Evolutionary conservation across 2,329 filamentous ascomycete genomes (phyloP), one percentile per base, ranked within the genome.

Genomic region (Pezicula radicicola): DNA sequence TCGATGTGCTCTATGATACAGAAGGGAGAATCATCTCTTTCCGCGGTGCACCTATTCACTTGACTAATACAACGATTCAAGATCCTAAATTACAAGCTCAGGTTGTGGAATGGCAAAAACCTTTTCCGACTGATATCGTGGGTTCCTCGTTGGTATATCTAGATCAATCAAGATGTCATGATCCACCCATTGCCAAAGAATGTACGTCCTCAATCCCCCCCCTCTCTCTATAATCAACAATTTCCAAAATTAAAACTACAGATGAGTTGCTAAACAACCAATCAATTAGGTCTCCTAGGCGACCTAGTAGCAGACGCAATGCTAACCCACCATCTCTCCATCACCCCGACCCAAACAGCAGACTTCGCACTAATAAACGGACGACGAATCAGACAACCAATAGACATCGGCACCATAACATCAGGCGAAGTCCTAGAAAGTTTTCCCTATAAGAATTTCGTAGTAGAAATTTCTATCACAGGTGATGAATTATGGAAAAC

Each of bases 391-490:
- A 81, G 83, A n/a, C 81, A 83, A 3, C 80, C 78, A 41, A 87
- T 87, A 48, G 80, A 82, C 36, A 64, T 69, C 16, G 84, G 83
- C 7, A 66, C 78, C 50, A 78, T 87, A 60, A 86, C 82, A 7
- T 78, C 81, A 35, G 83, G 83, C 51, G 77, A 84, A 52, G 78
- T 87, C 7, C 70, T 86, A 3, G 85, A 80, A 0, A 75, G 81
- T 0, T 87, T 86, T 67, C 84, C 83, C 41, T 87, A 86, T 56
- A 78, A 80, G 52, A 87, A 87, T 66, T 72, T 81, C 46, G 72
- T 87, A 18, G 81, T 84, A 13, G 79, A 85, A 60, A 66, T 85
- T n/a, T 68, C 64, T 0, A 73, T 79, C 55, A 70, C 70, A 0
- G 83, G 83, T 21, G 68, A 74, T 9, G 72, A 78, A 35, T 63